Percentiles rank a stretch among this genome's conserved stretches.
Evolutionary conservation across 2,329 filamentous ascomycete species (phyloP).

Genomic region (Endoconidiophora polonica): DNA sequence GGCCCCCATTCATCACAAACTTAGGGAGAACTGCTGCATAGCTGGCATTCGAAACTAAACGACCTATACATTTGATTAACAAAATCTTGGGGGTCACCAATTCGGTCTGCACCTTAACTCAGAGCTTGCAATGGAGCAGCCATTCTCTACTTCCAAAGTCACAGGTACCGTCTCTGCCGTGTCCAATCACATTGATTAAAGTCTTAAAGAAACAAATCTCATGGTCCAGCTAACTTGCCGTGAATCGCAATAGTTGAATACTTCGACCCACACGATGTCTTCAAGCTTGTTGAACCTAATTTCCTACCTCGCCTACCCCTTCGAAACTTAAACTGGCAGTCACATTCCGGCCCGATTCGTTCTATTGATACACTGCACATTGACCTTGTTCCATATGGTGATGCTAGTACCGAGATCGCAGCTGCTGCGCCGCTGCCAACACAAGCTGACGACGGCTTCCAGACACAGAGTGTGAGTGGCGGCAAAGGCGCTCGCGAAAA

Average conservation of each 20-base stretch:
- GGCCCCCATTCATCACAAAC: too few species aligned
- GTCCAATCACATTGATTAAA: background rate
- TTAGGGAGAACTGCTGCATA: too few species aligned
- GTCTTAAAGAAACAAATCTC: too few species aligned
- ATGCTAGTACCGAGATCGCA: too few species aligned
- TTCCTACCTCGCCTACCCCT: constrained; percentile 67
- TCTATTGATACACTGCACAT: constrained; percentile 89
- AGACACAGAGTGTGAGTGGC: constrained; percentile 36
- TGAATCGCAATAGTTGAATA: constrained; percentile 57
- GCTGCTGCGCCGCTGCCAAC: constrained; percentile 26
- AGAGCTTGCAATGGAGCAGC: constrained; percentile 38
- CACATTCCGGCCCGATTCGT: constrained; percentile 72
- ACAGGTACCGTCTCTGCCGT: constrained; percentile 36
- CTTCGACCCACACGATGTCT: constrained; percentile 81
- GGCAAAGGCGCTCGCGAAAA: constrained; percentile 6
- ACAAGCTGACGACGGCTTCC: constrained; percentile 40
- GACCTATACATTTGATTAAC: too few species aligned
- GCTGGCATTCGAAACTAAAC: too few species aligned
- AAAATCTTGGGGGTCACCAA: too few species aligned
- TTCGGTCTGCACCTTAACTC: too few species aligned
- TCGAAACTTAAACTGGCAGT: constrained; percentile 92
- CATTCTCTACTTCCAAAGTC: constrained; percentile 58
- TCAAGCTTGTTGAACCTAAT: constrained; percentile 62
- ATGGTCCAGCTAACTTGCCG: too few species aligned
- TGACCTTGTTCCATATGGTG: constrained; percentile 54